Evolutionary conservation across 495 filamentous ascomycete species (phyloP).

Genomic region (Rhizodiscina lignyota): DNA sequence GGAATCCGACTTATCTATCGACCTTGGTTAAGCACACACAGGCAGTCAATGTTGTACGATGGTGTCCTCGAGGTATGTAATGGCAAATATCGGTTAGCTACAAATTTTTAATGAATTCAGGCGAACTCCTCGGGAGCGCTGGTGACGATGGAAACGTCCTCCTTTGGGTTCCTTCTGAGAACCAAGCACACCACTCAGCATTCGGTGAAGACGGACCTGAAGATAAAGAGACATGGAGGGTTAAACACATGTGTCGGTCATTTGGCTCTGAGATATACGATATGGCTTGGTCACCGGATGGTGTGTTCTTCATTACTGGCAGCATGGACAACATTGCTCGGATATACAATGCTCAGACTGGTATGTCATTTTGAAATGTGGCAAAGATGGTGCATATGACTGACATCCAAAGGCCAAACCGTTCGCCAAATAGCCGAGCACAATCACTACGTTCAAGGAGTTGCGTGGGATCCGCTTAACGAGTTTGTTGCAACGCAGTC

Average conservation of each 20-base stretch:
- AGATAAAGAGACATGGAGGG: constrained; percentile 92
- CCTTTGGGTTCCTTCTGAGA: constrained; percentile 82
- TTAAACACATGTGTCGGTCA: constrained; percentile 94
- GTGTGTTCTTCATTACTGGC: constrained; percentile 88
- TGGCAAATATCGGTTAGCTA: constrained; percentile 1
- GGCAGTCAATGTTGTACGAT: constrained; percentile 95
- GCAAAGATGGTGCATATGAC: not conserved
- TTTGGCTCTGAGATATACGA: constrained; percentile 88
- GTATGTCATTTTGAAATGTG: constrained; percentile 28
- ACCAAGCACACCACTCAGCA: constrained; percentile 37
- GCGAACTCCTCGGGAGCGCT: constrained; percentile 83
- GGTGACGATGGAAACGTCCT: constrained; percentile 96
- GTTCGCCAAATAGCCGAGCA: constrained; percentile 97
- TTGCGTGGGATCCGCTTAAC: constrained; percentile 96
- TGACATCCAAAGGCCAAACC: constrained; percentile 46
- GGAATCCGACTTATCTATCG: constrained; percentile 77
- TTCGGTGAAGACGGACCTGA: constrained; percentile 76
- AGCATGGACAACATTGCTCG: constrained; percentile 98
- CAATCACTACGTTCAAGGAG: constrained; percentile 96
- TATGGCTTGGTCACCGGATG: constrained; percentile 94
- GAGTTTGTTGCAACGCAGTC: constrained; percentile 98
- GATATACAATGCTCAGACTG: constrained; percentile 90
- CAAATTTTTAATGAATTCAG: constrained; percentile 25
- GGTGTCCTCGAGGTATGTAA: constrained; percentile 66
- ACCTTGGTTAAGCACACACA: constrained; percentile 88